Evolutionary conservation across 352 stramenopile genomes (phyloP), one percentile per base, ranked within the genome.

Genomic region (Saprolegnia diclina): DNA sequence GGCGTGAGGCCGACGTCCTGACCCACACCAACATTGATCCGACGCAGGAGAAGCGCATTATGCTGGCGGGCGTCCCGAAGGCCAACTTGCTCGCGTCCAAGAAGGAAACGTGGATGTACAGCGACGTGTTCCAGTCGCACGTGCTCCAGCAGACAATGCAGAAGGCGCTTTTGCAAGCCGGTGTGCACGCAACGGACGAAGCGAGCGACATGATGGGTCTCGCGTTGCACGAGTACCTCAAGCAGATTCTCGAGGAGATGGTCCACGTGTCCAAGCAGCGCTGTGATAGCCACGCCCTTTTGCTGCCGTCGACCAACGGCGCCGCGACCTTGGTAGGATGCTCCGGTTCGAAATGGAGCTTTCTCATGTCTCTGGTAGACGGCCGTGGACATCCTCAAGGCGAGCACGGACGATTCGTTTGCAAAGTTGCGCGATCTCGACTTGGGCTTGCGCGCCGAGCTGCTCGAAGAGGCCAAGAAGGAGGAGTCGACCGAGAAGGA

Each of bases 161-260:
- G 16, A 80, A 83, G 38, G 70, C 75, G 21, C 82, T 86, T 1
- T 78, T 91, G 5, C 68, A 79, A 18, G 62, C 90, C n/a, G 87
- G 85, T 21, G 40, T 32, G 4, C 74, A 85, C 35, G 81, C 82
- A 9, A 56, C 42, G 16, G 63, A 69, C 21, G 63, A 69, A 14
- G 63, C 54, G 21, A 91, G 54, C 32, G 81, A 94, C n/a, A 77
- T 92, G 13, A 93, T 95, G 85, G 76, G 85, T 11, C 90, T 88
- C 37, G 87, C 87, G 19, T 75, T 95, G 35, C 84, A 91, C 46
- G 85, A 92, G 57, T 93, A 95, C 52, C 67, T 95, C 26, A 93
- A 92, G 71, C 87, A 95, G 74, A 79, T 87, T 6, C 80, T 93
- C 0, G 87, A 95, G 64, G 87, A 95, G 66, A 91, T 95, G 83